Evolutionary conservation across 305 asterid species (phyloP).

Genomic region (Fraxinus angustifolia): DNA sequence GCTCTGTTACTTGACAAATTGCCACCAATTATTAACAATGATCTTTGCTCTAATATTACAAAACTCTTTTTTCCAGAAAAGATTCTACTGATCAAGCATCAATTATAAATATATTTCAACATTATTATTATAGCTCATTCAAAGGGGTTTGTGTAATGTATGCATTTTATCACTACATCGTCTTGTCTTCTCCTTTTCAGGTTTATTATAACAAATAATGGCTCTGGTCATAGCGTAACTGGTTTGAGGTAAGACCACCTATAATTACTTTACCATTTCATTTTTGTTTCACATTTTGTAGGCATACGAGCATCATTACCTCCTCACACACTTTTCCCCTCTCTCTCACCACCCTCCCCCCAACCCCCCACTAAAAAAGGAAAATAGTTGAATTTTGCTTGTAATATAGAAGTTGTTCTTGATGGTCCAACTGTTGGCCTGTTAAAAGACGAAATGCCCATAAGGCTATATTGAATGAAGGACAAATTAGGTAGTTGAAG

Average conservation of each 20-base stretch:
- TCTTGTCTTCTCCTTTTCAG: conserved; percentile 36
- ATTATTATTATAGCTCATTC: neutral
- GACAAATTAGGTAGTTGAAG: neutral
- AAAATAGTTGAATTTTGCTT: neutral
- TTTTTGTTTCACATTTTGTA: neutral
- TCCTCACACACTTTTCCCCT: neutral
- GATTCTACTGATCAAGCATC: neutral
- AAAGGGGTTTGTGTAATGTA: neutral
- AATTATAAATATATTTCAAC: neutral
- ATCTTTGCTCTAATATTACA: neutral
- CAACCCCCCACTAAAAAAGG: neutral
- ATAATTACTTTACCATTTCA: neutral
- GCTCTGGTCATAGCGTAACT: conserved; percentile 72
- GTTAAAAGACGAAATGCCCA: neutral
- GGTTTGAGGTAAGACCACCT: conserved; percentile 64
- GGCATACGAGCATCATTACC: neutral
- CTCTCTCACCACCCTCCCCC: neutral
- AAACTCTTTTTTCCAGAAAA: neutral
- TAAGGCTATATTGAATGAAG: neutral
- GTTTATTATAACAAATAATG: conserved; percentile 82
- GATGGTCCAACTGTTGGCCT: neutral
- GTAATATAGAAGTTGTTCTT: neutral
- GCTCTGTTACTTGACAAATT: neutral
- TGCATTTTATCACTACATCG: neutral
- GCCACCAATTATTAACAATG: neutral